A percentile compares a stretch with the other conserved stretches of the same genome.
These are phyloP conservation scores for Candida silvatica DNA, from an alignment of 805 yeast genomes.

Conservation along the genomic window DNA sequence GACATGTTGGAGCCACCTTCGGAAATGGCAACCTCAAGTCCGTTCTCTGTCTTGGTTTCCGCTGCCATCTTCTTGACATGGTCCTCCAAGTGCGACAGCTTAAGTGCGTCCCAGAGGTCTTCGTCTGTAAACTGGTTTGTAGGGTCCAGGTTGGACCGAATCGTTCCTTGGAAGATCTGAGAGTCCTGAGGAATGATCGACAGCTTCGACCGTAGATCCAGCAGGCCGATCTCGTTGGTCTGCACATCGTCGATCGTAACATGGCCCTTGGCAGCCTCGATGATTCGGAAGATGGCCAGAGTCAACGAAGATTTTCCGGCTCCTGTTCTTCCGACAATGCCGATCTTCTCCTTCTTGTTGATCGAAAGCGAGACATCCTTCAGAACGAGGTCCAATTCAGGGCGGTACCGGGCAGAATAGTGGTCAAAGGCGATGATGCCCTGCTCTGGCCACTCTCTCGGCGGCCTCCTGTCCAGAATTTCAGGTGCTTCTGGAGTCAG, in stretches of 20 bases:
- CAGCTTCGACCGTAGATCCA: slow-evolving; percentile 63
- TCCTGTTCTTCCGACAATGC: slow-evolving; percentile 64
- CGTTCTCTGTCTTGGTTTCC: slow-evolving; percentile 19
- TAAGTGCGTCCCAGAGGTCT: slow-evolving; percentile 70
- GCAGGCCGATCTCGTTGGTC: slow-evolving; percentile 58
- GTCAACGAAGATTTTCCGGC: slow-evolving; percentile 74
- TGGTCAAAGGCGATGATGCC: slow-evolving; percentile 52
- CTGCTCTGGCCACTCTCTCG: slow-evolving; percentile 47
- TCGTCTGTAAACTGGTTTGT: slow-evolving; percentile 57
- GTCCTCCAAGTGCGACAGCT: slow-evolving; percentile 63
- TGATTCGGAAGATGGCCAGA: slow-evolving; percentile 70
- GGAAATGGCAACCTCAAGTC: slow-evolving; percentile 13
- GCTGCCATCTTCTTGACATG: slow-evolving; percentile 47
- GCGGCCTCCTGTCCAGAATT: slow-evolving; percentile 6
- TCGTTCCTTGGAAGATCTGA: slow-evolving; percentile 77
- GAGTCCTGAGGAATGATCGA: slow-evolving; percentile 91
- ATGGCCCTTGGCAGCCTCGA: slow-evolving; percentile 55
- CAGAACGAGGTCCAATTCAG: slow-evolving; percentile 56
- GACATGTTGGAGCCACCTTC: slow-evolving; percentile 53
- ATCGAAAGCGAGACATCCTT: slow-evolving; percentile 42
- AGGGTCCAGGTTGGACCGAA: slow-evolving; percentile 85
- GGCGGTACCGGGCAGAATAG: slow-evolving; percentile 55
- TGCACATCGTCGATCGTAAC: slow-evolving; percentile 65
- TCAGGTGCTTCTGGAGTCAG: slow-evolving; percentile 53
- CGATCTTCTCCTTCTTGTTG: slow-evolving; percentile 47